Evolutionary conservation across 345 rosid genomes (phyloP).

Genomic region (Viola odorata): DNA sequence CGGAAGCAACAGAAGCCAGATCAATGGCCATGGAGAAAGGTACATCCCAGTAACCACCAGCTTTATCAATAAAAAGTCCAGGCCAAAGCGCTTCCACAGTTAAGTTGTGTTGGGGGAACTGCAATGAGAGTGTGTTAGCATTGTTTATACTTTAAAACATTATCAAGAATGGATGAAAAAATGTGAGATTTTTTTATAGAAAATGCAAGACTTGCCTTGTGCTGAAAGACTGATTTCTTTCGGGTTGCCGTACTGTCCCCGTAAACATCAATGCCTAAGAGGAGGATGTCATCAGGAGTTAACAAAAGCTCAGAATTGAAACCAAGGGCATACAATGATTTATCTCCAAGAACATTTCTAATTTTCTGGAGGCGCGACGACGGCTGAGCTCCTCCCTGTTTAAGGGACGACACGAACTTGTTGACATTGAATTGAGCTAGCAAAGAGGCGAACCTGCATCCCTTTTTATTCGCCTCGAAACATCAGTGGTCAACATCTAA

Average conservation of each 20-base stretch:
- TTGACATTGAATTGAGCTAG: conserved; percentile 77
- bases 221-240: conserved; percentile 63
- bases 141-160: not conserved
- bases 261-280: conserved; percentile 52
- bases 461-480: not conserved
- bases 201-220: conserved; percentile 36
- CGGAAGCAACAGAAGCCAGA: conserved; percentile 63
- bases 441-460: conserved; percentile 55
- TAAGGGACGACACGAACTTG: conserved; percentile 51
- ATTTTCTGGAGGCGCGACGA: conserved; percentile 31
- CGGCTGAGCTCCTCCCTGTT: conserved; percentile 19
- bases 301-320: conserved; percentile 64
- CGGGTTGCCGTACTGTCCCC: conserved; percentile 40
- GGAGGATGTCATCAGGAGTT: conserved; percentile 60
- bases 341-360: conserved; percentile 41
- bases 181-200: not conserved
- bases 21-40: conserved; percentile 66
- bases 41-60: conserved; percentile 76
- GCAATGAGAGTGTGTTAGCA: conserved; percentile 9
- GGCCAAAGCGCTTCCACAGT: conserved; percentile 70
- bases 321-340: conserved; percentile 68
- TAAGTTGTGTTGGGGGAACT: conserved; percentile 70
- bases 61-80: conserved; percentile 60
- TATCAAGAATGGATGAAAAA: not conserved
- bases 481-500: not conserved